Evolutionary conservation across 2,329 filamentous ascomycete species (phyloP).

Genomic region (Arachnomyces sp.): DNA sequence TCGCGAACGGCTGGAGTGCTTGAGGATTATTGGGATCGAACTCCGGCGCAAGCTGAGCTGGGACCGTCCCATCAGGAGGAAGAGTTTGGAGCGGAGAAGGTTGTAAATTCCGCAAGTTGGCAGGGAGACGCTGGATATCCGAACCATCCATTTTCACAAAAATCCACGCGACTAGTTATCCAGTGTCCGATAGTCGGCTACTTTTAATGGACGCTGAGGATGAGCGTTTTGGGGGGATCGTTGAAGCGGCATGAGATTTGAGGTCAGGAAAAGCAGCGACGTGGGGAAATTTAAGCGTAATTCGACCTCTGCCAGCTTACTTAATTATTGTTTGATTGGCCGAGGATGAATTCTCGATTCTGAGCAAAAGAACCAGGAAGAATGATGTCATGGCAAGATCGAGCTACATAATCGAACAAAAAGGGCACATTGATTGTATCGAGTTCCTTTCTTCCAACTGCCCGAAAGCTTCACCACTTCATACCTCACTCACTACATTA

Average conservation of each 20-base stretch:
- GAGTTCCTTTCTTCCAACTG: no score
- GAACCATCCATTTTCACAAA: constrained; percentile 20
- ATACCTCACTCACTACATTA: no score
- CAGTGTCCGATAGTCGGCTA: constrained; percentile 10
- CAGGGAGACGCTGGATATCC: constrained; percentile 14
- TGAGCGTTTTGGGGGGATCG: constrained; percentile 15
- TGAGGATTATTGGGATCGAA: constrained; percentile 19
- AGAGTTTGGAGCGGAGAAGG: constrained; percentile 17
- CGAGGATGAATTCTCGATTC: no score
- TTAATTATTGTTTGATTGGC: no score
- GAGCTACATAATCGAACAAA: no score
- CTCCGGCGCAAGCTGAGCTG: constrained; percentile 16
- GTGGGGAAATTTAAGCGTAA: no score
- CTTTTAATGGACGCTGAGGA: constrained; percentile 23
- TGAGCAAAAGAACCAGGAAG: no score
- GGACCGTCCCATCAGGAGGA: constrained; percentile 17
- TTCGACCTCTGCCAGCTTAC: no score
- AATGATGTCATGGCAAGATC: no score
- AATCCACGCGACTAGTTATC: background rate
- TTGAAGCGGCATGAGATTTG: constrained; percentile 15
- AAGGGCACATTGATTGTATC: no score
- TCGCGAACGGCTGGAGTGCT: constrained; percentile 21
- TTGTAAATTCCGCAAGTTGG: constrained; percentile 13
- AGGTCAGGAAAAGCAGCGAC: background rate
- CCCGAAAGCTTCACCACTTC: no score